Evolutionary conservation across 2,329 filamentous ascomycete species (phyloP).

Genomic region (Cryphonectria nitschkei): DNA sequence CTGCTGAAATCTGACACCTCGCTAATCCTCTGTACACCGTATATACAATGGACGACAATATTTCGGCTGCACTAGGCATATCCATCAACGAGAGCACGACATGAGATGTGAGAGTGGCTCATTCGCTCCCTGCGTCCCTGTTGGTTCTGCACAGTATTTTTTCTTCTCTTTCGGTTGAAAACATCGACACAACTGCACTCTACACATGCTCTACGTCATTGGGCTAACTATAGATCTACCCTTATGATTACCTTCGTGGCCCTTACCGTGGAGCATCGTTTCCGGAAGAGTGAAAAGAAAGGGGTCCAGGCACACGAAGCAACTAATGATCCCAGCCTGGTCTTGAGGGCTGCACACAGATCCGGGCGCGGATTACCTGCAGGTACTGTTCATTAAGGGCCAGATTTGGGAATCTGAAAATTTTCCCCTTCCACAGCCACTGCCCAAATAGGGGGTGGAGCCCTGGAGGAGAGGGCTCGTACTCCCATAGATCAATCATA

Average conservation of each 20-base stretch:
- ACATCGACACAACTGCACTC: background rate
- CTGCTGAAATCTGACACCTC: background rate
- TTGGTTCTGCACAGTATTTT: background rate
- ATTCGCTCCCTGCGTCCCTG: background rate
- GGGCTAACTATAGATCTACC: background rate
- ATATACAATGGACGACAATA: background rate
- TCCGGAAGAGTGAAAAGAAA: background rate
- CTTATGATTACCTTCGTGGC: background rate
- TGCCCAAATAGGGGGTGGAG: conserved; percentile 16
- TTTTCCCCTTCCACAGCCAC: background rate
- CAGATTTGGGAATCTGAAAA: background rate
- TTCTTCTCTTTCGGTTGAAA: background rate
- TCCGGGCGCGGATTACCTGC: background rate
- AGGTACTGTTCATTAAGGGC: background rate
- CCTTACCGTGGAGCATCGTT: background rate
- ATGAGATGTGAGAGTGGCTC: background rate
- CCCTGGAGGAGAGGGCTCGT: background rate
- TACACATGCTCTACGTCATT: background rate
- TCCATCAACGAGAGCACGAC: background rate
- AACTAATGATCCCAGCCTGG: background rate
- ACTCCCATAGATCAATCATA: background rate
- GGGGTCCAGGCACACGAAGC: background rate
- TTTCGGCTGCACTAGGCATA: background rate
- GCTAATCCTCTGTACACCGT: background rate
- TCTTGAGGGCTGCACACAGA: background rate